Conservation (phyloP, 106 monocot species). For the Dioscorea zingiberensis region DNA sequence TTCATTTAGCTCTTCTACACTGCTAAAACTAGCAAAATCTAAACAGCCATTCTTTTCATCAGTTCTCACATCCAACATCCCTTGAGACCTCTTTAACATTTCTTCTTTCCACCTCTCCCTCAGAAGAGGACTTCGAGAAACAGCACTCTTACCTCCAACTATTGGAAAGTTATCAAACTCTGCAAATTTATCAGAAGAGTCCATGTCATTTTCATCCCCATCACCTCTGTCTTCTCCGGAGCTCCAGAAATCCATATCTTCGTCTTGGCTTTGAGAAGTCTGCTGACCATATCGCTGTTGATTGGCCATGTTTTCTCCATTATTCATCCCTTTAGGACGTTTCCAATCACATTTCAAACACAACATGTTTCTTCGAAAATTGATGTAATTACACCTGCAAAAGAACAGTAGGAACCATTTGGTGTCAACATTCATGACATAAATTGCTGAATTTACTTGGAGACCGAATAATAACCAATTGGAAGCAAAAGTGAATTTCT, state of each 20-base stretch:
- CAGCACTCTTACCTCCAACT: constrained; percentile 42
- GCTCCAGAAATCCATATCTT: constrained; percentile 27
- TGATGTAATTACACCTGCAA: constrained; percentile 77
- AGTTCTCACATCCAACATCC: background rate
- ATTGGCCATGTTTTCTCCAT: constrained; percentile 2
- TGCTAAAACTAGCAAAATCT: background rate
- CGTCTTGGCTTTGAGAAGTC: constrained; percentile 5
- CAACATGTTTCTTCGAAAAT: constrained; percentile 59
- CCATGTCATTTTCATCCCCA: background rate
- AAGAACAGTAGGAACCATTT: background rate
- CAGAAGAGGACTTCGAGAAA: constrained; percentile 26
- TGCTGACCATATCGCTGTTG: background rate
- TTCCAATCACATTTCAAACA: constrained; percentile 93
- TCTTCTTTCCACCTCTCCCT: constrained; percentile 53
- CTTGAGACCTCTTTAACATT: constrained; percentile 29
- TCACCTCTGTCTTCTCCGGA: constrained; percentile 6
- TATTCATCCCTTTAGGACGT: constrained; percentile 47
- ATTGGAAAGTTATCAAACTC: constrained; percentile 47
- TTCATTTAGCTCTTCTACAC: constrained; percentile 14
- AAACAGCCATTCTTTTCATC: constrained; percentile 2
- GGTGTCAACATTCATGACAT: too few relatives aligned
- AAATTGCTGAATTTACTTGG: too few relatives aligned
- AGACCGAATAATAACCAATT: too few relatives aligned
- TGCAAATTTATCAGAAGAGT: background rate
- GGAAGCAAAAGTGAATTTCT: too few relatives aligned